Evolutionary conservation across 331 rosid genomes (phyloP).

Genomic region (Spiraea crenata): DNA sequence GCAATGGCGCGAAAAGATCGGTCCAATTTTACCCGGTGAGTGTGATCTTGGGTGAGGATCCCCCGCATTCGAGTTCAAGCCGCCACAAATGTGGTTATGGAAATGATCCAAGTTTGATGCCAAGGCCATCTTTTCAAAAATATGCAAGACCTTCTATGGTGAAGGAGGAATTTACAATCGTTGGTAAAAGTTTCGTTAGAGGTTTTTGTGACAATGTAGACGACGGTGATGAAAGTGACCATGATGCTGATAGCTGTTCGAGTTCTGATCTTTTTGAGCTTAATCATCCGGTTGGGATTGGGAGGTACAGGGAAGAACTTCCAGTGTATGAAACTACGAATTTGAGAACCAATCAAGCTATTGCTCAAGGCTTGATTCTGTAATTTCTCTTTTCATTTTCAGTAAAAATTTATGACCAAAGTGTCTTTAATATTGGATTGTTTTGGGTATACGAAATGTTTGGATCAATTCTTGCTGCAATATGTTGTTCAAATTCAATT

Average conservation of each 20-base stretch:
- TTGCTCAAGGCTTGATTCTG: conserved; percentile 63
- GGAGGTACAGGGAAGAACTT: conserved; percentile 72
- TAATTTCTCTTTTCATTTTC: conserved; percentile 23
- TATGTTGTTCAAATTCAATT: too few species aligned
- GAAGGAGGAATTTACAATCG: conserved; percentile 1
- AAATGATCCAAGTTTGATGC: conserved; percentile 43
- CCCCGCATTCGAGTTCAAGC: conserved; percentile 22
- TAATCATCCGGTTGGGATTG: conserved; percentile 72
- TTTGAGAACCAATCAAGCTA: conserved; percentile 70
- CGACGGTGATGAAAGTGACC: conserved; percentile 35
- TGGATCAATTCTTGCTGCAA: too few species aligned
- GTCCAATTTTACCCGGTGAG: conserved; percentile 66
- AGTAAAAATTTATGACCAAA: background rate
- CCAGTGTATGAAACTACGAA: conserved; percentile 86
- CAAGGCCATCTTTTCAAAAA: conserved; percentile 35
- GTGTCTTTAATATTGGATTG: background rate
- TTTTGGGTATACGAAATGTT: background rate
- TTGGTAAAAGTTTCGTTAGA: conserved; percentile 26
- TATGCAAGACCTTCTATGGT: conserved; percentile 32
- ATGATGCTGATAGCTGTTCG: conserved; percentile 59
- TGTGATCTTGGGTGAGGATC: conserved; percentile 58
- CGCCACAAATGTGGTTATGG: conserved; percentile 37
- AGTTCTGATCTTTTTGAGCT: conserved; percentile 86
- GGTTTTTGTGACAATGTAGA: conserved; percentile 27
- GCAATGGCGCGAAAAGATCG: conserved; percentile 38